These are phyloP conservation scores for Bacidia gigantensis DNA, from an alignment of 495 filamentous ascomycete species.

Conservation along the genomic window DNA sequence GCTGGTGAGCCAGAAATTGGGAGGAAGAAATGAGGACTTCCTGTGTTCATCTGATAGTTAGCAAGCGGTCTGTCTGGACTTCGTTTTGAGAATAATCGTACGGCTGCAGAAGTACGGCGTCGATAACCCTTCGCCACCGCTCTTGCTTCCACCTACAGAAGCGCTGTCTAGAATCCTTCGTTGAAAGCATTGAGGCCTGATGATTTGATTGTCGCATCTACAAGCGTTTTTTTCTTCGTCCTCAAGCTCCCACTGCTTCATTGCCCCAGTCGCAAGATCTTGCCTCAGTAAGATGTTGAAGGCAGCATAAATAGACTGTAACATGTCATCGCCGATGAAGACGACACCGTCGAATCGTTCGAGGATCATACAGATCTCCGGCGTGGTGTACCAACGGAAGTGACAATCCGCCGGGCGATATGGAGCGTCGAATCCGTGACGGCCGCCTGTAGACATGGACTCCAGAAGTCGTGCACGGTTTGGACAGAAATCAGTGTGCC, in stretches of 20 bases:
- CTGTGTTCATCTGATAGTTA: conserved; percentile 17
- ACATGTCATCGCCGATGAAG: conserved; percentile 34
- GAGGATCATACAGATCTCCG: conserved; percentile 37
- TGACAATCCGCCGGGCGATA: conserved; percentile 29
- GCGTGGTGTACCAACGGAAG: conserved; percentile 33
- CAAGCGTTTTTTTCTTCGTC: conserved; percentile 23
- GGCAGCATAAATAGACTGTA: conserved; percentile 31
- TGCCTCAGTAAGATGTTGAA: conserved; percentile 37
- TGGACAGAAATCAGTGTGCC: conserved; percentile 23
- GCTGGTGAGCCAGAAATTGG: conserved; percentile 25
- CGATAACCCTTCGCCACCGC: background rate
- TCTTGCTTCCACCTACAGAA: background rate
- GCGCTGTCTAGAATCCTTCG: conserved; percentile 25
- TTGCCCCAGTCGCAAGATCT: conserved; percentile 28
- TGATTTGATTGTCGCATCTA: conserved; percentile 32
- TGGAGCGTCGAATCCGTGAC: conserved; percentile 33
- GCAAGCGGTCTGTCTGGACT: background rate
- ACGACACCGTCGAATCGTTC: conserved; percentile 32
- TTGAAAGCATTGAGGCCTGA: conserved; percentile 22
- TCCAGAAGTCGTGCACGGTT: conserved; percentile 27
- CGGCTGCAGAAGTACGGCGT: background rate
- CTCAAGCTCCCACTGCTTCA: conserved; percentile 31
- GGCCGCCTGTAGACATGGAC: conserved; percentile 33
- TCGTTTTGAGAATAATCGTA: background rate
- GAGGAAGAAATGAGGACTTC: conserved; percentile 29